Conservation (phyloP, 1,284 basidiomycete genomes). For the Trametes sp. region DNA sequence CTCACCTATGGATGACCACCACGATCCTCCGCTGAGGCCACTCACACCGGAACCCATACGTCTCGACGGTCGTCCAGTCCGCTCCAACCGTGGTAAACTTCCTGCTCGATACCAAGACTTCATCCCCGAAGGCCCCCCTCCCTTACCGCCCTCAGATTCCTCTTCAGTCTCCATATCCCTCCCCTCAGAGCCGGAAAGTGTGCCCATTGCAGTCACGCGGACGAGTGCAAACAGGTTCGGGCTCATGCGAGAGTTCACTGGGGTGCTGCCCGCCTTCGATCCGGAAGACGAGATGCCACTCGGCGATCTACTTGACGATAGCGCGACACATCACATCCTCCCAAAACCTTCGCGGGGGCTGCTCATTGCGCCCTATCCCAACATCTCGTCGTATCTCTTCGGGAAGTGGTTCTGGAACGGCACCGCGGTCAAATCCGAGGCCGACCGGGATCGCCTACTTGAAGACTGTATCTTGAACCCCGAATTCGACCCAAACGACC, state of each 20-base stretch:
- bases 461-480: conserved; percentile 1
- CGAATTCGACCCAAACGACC: neutral
- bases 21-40: too few relatives aligned
- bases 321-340: neutral
- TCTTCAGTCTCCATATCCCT: too few relatives aligned
- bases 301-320: neutral
- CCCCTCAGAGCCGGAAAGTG: too few relatives aligned
- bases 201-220: neutral
- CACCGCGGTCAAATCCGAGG: neutral
- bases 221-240: conserved; percentile 3
- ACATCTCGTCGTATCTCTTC: conserved; percentile 5
- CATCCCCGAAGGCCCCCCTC: too few relatives aligned
- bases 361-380: conserved; percentile 11
- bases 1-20: too few relatives aligned
- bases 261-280: neutral
- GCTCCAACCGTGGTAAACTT: too few relatives aligned
- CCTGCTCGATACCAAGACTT: too few relatives aligned
- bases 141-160: too few relatives aligned
- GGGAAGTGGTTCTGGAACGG: conserved; percentile 7
- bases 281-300: conserved; percentile 1
- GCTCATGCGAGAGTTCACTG: neutral
- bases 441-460: neutral
- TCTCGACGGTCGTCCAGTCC: too few relatives aligned
- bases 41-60: too few relatives aligned
- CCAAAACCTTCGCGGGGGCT: too few relatives aligned